Conservation (phyloP, 2,329 filamentous ascomycete species). For the Podosphaera xanthii region DNA sequence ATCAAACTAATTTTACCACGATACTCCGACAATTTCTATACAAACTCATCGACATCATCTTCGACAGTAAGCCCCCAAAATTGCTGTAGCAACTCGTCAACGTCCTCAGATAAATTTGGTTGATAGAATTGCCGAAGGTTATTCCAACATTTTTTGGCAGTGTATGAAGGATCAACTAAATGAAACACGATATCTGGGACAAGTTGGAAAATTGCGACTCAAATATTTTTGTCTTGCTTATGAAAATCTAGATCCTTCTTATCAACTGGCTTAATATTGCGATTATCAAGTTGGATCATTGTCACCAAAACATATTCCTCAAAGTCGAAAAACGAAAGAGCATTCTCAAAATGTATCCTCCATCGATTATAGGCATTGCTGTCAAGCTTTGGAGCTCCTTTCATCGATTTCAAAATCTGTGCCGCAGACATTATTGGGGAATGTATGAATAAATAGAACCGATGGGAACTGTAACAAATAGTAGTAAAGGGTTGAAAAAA, state of each 20-base stretch:
- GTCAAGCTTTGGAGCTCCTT: neutral
- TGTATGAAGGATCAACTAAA: neutral
- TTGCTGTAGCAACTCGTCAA: neutral
- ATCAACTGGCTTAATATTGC: neutral
- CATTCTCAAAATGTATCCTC: neutral
- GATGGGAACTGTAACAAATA: neutral
- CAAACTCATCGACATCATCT: neutral
- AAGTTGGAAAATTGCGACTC: neutral
- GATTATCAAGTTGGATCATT: neutral
- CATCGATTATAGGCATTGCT: neutral
- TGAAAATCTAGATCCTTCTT: neutral
- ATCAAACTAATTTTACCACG: neutral
- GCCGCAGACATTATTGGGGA: neutral
- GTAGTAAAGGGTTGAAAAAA: neutral
- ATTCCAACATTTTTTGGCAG: neutral
- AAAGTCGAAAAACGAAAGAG: neutral
- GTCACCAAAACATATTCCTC: neutral
- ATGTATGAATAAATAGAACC: neutral
- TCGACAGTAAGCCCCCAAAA: neutral
- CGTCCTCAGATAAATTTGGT: neutral
- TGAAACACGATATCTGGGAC: neutral
- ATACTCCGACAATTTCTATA: neutral
- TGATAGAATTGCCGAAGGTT: neutral
- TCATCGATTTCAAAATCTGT: neutral
- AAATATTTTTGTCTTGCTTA: neutral